phyloP scores from a whole-genome alignment of 352 stramenopile genomes.

The Phytopythium sindhum region DNA sequence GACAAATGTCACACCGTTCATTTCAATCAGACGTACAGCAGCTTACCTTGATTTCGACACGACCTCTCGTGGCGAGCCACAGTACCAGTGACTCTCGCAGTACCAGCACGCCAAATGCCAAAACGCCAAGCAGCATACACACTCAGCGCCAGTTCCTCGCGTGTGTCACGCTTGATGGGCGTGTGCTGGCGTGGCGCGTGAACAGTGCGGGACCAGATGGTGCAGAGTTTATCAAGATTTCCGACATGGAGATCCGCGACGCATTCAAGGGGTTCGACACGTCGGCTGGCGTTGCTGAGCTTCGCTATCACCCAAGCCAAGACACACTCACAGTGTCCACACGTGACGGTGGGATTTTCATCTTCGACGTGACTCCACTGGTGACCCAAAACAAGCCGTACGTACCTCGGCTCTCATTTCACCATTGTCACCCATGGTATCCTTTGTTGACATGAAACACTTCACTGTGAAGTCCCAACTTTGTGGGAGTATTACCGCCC shows the following conservation, averaged over 20 bases:
- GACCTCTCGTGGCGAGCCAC: constrained; percentile 28
- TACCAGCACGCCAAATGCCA: constrained; percentile 10
- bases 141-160: constrained; percentile 45
- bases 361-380: constrained; percentile 58
- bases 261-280: constrained; percentile 52
- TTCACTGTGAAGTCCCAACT: constrained; percentile 20
- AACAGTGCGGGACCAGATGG: constrained; percentile 23
- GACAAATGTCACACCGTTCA: background rate
- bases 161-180: constrained; percentile 52
- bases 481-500: constrained; percentile 41
- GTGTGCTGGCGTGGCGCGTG: constrained; percentile 54
- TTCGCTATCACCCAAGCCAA: constrained; percentile 63
- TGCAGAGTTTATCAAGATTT: constrained; percentile 51
- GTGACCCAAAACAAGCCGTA: constrained; percentile 53
- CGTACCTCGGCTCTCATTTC: background rate
- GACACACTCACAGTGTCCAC: constrained; percentile 47
- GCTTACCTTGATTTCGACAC: constrained; percentile 50
- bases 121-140: constrained; percentile 20
- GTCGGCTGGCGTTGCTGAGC: constrained; percentile 49
- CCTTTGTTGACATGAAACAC: background rate
- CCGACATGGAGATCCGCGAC: constrained; percentile 60
- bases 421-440: background rate
- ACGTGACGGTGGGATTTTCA: constrained; percentile 66
- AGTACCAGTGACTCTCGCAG: constrained; percentile 26
- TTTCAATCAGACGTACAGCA: constrained; percentile 54